Conservation (phyloP, 2,329 filamentous ascomycete species). For the Pseudogymnoascus sp. region DNA sequence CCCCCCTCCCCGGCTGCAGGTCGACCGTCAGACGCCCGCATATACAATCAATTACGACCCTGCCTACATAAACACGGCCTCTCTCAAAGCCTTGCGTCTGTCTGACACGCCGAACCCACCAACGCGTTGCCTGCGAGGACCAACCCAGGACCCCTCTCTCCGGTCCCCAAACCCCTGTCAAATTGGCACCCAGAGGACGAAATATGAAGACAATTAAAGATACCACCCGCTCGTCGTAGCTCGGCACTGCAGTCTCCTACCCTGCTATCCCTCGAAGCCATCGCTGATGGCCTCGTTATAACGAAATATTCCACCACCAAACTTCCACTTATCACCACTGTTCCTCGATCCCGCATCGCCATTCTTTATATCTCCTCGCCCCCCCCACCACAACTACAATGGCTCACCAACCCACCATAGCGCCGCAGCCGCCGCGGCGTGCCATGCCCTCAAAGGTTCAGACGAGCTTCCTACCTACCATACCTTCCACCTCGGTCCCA, state of each 20-base stretch:
- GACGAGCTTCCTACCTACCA: slow-evolving; percentile 22
- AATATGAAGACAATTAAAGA: slow-evolving; percentile 6
- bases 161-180: background rate
- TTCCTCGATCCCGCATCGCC: background rate
- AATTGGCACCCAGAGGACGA: background rate
- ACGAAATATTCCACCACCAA: slow-evolving; percentile 4
- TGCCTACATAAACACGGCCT: background rate
- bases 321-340: background rate
- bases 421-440: slow-evolving; percentile 16
- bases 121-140: background rate
- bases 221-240: background rate
- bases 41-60: background rate
- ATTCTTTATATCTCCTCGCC: slow-evolving; percentile 1
- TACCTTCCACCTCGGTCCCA: slow-evolving; percentile 34
- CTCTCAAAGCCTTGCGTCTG: background rate
- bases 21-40: background rate
- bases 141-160: background rate
- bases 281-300: slow-evolving; percentile 2
- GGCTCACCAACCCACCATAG: slow-evolving; percentile 14
- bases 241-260: background rate
- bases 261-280: background rate
- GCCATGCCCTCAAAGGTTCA: slow-evolving; percentile 26
- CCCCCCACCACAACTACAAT: slow-evolving; percentile 13
- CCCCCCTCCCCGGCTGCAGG: background rate
- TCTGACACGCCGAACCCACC: slow-evolving; percentile 1